Percentiles rank a stretch among this genome's conserved stretches.
Conservation (phyloP, 1,284 basidiomycete genomes). For the Microbotryum violaceum region DNA sequence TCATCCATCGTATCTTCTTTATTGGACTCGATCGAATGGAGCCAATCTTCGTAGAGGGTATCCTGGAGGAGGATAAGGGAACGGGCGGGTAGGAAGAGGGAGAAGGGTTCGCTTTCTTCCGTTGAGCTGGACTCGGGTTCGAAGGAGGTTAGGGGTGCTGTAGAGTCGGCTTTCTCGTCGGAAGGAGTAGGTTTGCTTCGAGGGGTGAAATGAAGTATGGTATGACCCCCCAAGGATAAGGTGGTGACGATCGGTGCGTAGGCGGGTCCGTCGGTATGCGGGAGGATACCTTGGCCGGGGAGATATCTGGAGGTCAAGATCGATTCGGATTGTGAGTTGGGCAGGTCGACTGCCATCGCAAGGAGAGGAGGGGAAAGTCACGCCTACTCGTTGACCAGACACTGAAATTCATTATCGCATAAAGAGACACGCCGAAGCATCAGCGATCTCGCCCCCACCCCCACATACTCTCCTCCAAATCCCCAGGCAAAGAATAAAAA, state of each 20-base stretch:
- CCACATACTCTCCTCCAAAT: too few relatives aligned
- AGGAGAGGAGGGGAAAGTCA: too few relatives aligned
- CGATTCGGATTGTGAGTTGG: too few relatives aligned
- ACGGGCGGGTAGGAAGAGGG: slow-evolving; percentile 70
- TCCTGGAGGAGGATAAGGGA: slow-evolving; percentile 69
- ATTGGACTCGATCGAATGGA: slow-evolving; percentile 62
- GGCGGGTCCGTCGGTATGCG: slow-evolving; percentile 84
- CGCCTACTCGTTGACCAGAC: slow-evolving; percentile 30
- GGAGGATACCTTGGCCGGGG: slow-evolving; percentile 88
- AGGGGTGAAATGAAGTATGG: slow-evolving; percentile 74
- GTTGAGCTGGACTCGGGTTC: too few relatives aligned
- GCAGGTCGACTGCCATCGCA: too few relatives aligned
- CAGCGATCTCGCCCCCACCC: too few relatives aligned
- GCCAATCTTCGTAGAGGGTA: slow-evolving; percentile 57
- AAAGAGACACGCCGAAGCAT: background rate
- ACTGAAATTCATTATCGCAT: background rate
- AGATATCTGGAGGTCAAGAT: slow-evolving; percentile 48
- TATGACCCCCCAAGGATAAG: slow-evolving; percentile 73
- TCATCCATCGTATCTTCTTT: slow-evolving; percentile 3
- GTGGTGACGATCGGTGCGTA: slow-evolving; percentile 86
- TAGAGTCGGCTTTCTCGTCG: background rate
- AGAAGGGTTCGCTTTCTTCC: slow-evolving; percentile 39
- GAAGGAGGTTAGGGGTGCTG: background rate
- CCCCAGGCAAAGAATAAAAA: background rate
- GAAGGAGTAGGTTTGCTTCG: slow-evolving; percentile 35